Evolutionary conservation across 495 filamentous ascomycete species (phyloP), one percentile per base, ranked within the genome.

Genomic region (Penicillium longicatenatum): DNA sequence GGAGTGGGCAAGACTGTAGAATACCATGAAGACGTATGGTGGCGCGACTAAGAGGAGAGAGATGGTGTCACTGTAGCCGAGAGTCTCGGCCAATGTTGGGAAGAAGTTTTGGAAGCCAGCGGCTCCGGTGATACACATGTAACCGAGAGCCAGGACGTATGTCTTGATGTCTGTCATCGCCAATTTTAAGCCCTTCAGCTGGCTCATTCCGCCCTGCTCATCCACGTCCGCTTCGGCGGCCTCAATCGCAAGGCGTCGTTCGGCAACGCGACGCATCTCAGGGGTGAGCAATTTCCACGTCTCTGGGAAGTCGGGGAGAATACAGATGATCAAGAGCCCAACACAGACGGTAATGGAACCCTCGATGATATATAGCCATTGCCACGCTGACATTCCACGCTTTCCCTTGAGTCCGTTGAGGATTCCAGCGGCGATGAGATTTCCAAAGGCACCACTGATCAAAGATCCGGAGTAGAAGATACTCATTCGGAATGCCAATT

Each of bases 381-480:
- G 76, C 79, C 80, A 83, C 8, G 78, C 70, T 0, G 71, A 67
- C 37, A 80, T 39, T 17, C 79, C 79, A 8, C 65, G 70, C 1
- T 69, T 55, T 29, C 75, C 75, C 17, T 65, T 68, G 16, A 84
- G 57, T 1, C 76, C 77, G 9, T 64, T 57, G 19, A 80, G 61
- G 30, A 83, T 79, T 26, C 84, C 79, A n/a, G 79, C 75, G 4
- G 84, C 82, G 20, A 90, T 77, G 20, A 89, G 70, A 11, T 85
- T 85, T 9, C 84, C 84, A 67, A 89, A 89, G 3, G 86, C 86
- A 16, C 86, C 85, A 58, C 74, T 79, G 11, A 88, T 67, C 16
- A 86, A 75, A 6, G 86, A 85, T 17, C 83, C 84, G 48, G 83
- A 86, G 70, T 88, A 88, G 70, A 89, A 89, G 48, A 87, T 78